A percentile compares a stretch with the other conserved stretches of the same genome.
phyloP scores from a whole-genome alignment of 176 grass and related monocot species.

The Musa schizocarpa region DNA sequence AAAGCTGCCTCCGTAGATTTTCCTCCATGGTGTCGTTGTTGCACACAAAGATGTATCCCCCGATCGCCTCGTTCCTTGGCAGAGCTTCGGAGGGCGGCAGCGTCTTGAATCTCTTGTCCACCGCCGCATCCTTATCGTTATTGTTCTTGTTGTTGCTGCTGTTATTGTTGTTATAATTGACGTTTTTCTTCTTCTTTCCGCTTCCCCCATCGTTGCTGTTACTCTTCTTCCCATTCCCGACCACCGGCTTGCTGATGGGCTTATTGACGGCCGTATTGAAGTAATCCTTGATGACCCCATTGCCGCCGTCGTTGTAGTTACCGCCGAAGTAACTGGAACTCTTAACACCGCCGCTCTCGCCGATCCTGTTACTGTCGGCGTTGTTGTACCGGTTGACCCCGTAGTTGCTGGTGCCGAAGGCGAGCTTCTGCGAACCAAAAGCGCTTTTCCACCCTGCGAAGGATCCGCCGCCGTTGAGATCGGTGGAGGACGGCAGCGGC shows the following conservation, averaged over 20 bases:
- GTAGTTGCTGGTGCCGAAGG: constrained; percentile 53
- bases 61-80: constrained; percentile 63
- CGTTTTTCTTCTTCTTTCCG: constrained; percentile 13
- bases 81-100: constrained; percentile 81
- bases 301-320: not conserved
- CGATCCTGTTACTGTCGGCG: constrained; percentile 16
- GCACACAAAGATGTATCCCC: constrained; percentile 97
- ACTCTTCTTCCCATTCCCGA: constrained; percentile 37
- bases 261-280: constrained; percentile 11
- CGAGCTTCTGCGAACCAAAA: constrained; percentile 40
- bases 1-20: constrained; percentile 82
- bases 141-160: constrained; percentile 18
- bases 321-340: not conserved
- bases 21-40: constrained; percentile 99
- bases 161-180: constrained; percentile 24
- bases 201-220: constrained; percentile 4
- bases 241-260: not conserved
- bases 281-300: constrained; percentile 10
- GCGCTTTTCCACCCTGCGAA: not conserved
- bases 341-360: constrained; percentile 19
- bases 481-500: not conserved
- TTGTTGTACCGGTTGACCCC: constrained; percentile 65
- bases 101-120: constrained; percentile 96
- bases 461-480: constrained; percentile 4
- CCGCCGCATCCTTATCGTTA: constrained; percentile 11